Evolutionary conservation across 2,329 filamentous ascomycete species (phyloP).

Genomic region (Venturia asperata): DNA sequence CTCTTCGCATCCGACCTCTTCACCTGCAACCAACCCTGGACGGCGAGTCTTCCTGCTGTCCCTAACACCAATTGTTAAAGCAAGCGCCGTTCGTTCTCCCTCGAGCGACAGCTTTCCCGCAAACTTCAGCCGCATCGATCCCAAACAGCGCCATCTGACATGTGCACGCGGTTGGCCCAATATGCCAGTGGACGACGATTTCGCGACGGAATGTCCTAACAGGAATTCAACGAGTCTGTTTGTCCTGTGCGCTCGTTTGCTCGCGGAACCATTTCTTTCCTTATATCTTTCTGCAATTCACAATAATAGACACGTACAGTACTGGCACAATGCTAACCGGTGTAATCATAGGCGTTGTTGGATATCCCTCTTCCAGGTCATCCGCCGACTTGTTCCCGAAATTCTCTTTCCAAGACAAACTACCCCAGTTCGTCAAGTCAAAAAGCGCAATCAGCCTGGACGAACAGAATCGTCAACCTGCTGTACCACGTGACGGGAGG

Average conservation of each 20-base stretch:
- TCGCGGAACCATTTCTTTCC: neutral
- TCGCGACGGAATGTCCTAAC: neutral
- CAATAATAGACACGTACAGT: neutral
- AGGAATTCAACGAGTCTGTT: neutral
- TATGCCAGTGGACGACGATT: neutral
- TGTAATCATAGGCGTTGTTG: constrained; percentile 20
- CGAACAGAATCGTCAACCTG: constrained; percentile 5
- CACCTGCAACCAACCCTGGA: constrained; percentile 1
- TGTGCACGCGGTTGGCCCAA: neutral
- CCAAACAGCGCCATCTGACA: neutral
- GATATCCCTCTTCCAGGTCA: constrained; percentile 21
- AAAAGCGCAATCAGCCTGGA: neutral
- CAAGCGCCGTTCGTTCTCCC: neutral
- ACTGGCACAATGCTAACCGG: neutral
- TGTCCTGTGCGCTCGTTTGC: constrained; percentile 3
- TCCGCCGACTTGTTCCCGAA: neutral
- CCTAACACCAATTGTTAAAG: neutral
- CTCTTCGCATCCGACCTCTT: neutral
- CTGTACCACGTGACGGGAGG: neutral
- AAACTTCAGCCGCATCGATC: neutral
- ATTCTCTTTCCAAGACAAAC: neutral
- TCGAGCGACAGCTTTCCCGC: neutral
- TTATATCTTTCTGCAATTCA: neutral
- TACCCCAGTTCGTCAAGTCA: neutral
- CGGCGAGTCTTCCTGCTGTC: neutral